Evolutionary conservation across 768 basidiomycete species (phyloP), one percentile per base, ranked within the genome.

Genomic region (Suillus luteus): DNA sequence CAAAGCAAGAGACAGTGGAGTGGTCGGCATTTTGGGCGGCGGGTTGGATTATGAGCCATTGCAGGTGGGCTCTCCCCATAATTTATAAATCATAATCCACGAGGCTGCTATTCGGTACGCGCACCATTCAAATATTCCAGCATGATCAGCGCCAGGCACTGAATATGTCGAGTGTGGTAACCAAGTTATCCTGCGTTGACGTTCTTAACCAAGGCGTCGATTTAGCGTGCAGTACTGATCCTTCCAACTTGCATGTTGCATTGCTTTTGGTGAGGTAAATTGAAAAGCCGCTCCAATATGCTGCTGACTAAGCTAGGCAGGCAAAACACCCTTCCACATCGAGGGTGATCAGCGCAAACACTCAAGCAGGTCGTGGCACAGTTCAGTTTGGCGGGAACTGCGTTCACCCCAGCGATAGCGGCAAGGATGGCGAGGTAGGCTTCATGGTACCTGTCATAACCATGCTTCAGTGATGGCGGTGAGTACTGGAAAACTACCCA

Each of bases 241-340:
- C 17, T 43, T 11, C 41, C 1, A 19, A 40, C 38, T 38, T 12
- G 38, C 9, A 38, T 12, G 31, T 31, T 31, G 31, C 31, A 31
- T 31, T 31, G 31, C 31, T 1, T 15, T 17, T 41, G 41, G 40
- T 40, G 41, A 43, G n/a, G n/a, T n/a, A n/a, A 43, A 43, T 43
- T 17, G 15, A 31, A 31, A 31, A 31, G 31, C 31, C 31, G 31
- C 31, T 31, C 31, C 12, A 44, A n/a, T 24, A 8, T 2, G 8
- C 24, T 15, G 48, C 48, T 49, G 48, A 49, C 48, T 49, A 55
- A 55, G 35, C 88, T 78, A 4, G 86, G 70, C 11, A 48, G 12
- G 46, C 5, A 48, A 22, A 5, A 27, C n/a, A 46, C 12, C 38
- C 4, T 10, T 14, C 38, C 38, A 14, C 38, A 14, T 40, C 38